Percentiles rank a stretch among this genome's conserved stretches.
Evolutionary conservation across 2,329 filamentous ascomycete genomes (phyloP).

Genomic region (Trichoderma harzianum): DNA sequence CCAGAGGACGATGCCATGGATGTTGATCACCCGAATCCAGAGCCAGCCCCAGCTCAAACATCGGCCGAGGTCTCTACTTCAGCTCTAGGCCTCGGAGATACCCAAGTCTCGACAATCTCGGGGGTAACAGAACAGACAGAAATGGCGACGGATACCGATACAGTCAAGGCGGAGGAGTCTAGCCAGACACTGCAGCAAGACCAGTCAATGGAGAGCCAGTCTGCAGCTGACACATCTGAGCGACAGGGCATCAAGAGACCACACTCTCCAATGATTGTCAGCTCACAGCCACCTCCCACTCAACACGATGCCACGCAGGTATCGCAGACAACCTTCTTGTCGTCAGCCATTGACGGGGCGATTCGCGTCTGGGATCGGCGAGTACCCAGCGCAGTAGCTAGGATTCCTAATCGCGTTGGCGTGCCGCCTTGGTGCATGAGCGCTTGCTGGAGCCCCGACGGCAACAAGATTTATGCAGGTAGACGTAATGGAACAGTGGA

Average conservation of each 20-base stretch:
- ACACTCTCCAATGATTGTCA: slow-evolving; percentile 30
- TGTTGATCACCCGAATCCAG: slow-evolving; percentile 9
- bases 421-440: slow-evolving; percentile 97
- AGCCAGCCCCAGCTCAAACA: neutral
- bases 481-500: slow-evolving; percentile 90
- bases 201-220: neutral
- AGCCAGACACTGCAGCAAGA: slow-evolving; percentile 1
- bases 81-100: neutral
- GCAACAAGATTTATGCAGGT: slow-evolving; percentile 92
- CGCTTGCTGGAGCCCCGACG: slow-evolving; percentile 92
- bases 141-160: neutral
- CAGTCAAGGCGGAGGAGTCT: neutral
- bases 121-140: slow-evolving; percentile 5
- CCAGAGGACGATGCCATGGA: slow-evolving; percentile 21
- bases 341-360: slow-evolving; percentile 81
- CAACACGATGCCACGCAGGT: slow-evolving; percentile 55
- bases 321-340: slow-evolving; percentile 78
- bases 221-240: neutral
- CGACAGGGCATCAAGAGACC: slow-evolving; percentile 21
- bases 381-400: slow-evolving; percentile 70
- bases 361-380: slow-evolving; percentile 92
- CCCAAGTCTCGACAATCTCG: neutral
- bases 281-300: slow-evolving; percentile 35
- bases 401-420: slow-evolving; percentile 68
- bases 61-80: neutral